Conservation (phyloP, 2,329 filamentous ascomycete species). For the Colletotrichum sublineola region DNA sequence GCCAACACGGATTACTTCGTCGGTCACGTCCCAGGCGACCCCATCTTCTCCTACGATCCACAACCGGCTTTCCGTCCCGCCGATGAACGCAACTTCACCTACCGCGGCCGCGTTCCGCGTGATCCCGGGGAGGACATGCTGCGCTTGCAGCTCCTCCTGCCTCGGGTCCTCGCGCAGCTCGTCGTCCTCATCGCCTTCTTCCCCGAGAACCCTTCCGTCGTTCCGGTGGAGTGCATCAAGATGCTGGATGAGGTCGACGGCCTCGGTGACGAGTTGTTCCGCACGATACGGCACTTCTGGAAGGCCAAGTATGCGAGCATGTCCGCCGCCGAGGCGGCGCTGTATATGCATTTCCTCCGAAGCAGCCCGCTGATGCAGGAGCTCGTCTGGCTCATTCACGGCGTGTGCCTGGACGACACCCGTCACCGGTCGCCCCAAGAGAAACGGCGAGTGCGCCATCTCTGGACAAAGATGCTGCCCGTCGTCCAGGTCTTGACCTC, state of each 20-base stretch:
- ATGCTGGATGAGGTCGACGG: background rate
- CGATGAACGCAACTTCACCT: conserved; percentile 33
- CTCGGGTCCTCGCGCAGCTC: conserved; percentile 41
- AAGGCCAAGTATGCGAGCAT: background rate
- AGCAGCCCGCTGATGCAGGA: background rate
- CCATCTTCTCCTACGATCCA: conserved; percentile 47
- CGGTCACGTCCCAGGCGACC: conserved; percentile 45
- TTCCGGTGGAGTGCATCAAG: background rate
- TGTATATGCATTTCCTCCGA: conserved; percentile 29
- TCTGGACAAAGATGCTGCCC: background rate
- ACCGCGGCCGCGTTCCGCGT: conserved; percentile 46
- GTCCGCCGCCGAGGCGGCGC: background rate
- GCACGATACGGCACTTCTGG: background rate
- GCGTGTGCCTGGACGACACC: background rate
- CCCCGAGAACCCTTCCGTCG: background rate
- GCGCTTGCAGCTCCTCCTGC: conserved; percentile 40
- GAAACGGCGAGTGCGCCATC: background rate
- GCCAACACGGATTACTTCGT: conserved; percentile 43
- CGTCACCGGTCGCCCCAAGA: background rate
- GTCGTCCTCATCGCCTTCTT: conserved; percentile 41
- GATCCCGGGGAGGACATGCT: conserved; percentile 38
- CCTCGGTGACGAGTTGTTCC: background rate
- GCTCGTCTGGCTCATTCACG: conserved; percentile 27
- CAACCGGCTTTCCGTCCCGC: background rate
- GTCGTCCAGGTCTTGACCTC: conserved; percentile 2